Evolutionary conservation across 345 rosid species (phyloP).

Genomic region (Trapa bicornis): DNA sequence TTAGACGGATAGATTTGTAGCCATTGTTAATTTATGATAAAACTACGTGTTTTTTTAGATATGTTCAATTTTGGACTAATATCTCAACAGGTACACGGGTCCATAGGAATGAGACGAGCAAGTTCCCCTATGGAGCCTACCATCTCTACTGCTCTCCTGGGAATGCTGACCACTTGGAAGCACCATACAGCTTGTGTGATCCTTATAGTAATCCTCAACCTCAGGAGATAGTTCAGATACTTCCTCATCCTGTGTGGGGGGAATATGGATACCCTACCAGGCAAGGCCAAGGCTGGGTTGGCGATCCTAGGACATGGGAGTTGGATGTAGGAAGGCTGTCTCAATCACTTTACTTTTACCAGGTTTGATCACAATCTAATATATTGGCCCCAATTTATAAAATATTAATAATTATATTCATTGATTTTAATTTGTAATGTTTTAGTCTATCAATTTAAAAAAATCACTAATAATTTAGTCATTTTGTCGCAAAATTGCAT

Average conservation of each 20-base stretch:
- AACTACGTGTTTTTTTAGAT: too few species aligned
- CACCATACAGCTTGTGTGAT: constrained; percentile 40
- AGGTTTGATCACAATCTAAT: constrained; percentile 18
- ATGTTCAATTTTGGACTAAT: too few species aligned
- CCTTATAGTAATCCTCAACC: constrained; percentile 64
- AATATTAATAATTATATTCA: too few species aligned
- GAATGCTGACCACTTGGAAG: constrained; percentile 30
- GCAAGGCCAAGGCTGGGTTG: constrained; percentile 55
- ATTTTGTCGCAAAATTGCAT: too few species aligned
- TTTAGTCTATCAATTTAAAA: too few species aligned
- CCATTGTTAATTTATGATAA: too few species aligned
- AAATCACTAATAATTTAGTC: too few species aligned
- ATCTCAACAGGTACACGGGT: constrained; percentile 14
- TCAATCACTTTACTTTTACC: constrained; percentile 52
- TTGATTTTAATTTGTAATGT: too few species aligned
- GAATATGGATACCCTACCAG: constrained; percentile 57
- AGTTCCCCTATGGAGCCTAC: constrained; percentile 49
- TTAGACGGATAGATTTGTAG: too few species aligned
- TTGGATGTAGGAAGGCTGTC: constrained; percentile 55
- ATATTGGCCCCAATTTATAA: too few species aligned
- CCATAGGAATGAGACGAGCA: constrained; percentile 28
- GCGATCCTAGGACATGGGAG: constrained; percentile 54
- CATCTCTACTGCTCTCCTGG: constrained; percentile 61
- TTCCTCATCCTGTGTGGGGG: constrained; percentile 69
- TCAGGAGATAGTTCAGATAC: constrained; percentile 54